A percentile compares a stretch with the other conserved stretches of the same genome.
Evolutionary conservation across 2,329 filamentous ascomycete species (phyloP).

Genomic region (Verruconis gallopava): DNA sequence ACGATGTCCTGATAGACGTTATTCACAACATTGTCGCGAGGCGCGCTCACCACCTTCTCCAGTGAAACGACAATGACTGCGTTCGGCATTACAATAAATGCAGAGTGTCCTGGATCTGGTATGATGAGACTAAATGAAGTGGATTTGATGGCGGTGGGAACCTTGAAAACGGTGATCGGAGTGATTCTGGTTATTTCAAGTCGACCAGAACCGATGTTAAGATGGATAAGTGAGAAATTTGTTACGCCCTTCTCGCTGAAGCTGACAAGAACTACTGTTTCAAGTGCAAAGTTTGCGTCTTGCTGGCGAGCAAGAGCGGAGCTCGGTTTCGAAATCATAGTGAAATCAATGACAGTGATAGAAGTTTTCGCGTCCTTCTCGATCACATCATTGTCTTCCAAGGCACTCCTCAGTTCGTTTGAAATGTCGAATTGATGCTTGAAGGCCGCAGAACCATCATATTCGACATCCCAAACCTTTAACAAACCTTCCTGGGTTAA

Average conservation of each 20-base stretch:
- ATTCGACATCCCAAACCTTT: conserved; percentile 78
- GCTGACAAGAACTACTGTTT: neutral
- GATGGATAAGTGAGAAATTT: neutral
- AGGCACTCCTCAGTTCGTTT: conserved; percentile 47
- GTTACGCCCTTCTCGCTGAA: neutral
- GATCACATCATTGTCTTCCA: conserved; percentile 42
- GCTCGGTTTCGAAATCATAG: conserved; percentile 38
- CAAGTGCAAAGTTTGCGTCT: neutral
- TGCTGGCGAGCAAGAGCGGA: neutral
- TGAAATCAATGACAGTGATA: conserved; percentile 69
- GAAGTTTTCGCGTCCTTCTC: conserved; percentile 39
- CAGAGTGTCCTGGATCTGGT: conserved; percentile 65
- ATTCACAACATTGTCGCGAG: neutral
- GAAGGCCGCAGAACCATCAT: conserved; percentile 69
- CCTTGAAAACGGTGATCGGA: conserved; percentile 3
- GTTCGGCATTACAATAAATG: conserved; percentile 68
- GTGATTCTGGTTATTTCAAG: conserved; percentile 53
- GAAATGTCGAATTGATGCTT: conserved; percentile 59
- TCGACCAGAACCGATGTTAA: conserved; percentile 33
- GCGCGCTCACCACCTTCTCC: conserved; percentile 14
- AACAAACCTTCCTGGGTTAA: conserved; percentile 65
- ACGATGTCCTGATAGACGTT: conserved; percentile 74
- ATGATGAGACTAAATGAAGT: conserved; percentile 43
- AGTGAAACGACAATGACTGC: conserved; percentile 69
- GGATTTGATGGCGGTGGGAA: neutral